Conservation (phyloP, 192 early-diverging fungal species). For the Gonapodya prolifera region DNA sequence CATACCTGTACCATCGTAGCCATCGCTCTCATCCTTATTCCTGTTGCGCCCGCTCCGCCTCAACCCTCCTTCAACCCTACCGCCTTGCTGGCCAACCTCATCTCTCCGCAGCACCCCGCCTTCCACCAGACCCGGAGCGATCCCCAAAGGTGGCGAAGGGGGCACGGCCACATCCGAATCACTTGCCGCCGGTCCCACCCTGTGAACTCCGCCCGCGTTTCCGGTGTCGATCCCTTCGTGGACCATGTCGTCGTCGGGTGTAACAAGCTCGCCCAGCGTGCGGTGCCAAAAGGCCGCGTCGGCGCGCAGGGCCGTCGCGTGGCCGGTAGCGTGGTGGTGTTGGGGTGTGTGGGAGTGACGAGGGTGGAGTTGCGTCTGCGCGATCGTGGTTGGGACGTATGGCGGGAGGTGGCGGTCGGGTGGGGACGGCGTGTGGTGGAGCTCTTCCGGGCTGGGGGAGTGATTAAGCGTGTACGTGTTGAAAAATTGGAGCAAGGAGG, state of each 20-base stretch:
- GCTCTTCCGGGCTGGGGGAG: background rate
- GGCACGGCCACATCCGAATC: background rate
- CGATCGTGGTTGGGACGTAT: background rate
- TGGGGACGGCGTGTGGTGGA: background rate
- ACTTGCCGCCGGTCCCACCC: too few relatives aligned
- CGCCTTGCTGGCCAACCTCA: background rate
- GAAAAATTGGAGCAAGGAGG: background rate
- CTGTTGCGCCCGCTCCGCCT: background rate
- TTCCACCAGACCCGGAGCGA: background rate
- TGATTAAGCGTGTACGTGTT: background rate
- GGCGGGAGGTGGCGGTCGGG: background rate
- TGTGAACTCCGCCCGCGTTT: too few relatives aligned
- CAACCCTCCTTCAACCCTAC: background rate
- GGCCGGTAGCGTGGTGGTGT: background rate
- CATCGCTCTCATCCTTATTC: background rate
- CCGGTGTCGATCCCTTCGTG: background rate
- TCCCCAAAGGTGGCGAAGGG: background rate
- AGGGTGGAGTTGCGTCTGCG: background rate
- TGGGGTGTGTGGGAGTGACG: background rate
- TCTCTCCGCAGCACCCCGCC: background rate
- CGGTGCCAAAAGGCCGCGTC: background rate
- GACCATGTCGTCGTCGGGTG: background rate
- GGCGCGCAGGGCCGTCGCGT: background rate
- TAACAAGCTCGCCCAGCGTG: background rate
- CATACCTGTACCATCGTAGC: background rate